Evolutionary conservation across 257 asterid genomes (phyloP).

Genomic region (Euphrasia confusa): DNA sequence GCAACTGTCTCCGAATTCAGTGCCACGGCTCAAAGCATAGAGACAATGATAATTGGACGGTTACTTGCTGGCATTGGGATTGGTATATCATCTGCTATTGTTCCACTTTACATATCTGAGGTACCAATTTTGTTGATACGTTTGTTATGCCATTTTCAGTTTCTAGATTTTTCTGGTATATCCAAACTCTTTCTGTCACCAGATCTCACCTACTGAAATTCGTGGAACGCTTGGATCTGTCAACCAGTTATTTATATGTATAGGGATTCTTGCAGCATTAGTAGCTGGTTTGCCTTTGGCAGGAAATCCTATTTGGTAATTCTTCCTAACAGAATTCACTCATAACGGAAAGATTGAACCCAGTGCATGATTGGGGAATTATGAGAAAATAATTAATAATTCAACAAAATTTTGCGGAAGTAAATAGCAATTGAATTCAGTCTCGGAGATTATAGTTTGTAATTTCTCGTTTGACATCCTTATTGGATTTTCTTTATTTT

Average conservation of each 20-base stretch:
- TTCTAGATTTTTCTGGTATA: slow-evolving; percentile 18
- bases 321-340: slow-evolving; percentile 20
- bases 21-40: slow-evolving; percentile 67
- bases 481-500: not conserved
- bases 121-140: slow-evolving; percentile 31
- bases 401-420: not conserved
- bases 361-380: slow-evolving; percentile 1
- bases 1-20: slow-evolving; percentile 36
- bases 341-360: slow-evolving; percentile 8
- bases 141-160: slow-evolving; percentile 3
- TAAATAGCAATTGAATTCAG: not conserved
- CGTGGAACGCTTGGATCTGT: slow-evolving; percentile 94
- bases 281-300: slow-evolving; percentile 95
- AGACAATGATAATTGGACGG: slow-evolving; percentile 87
- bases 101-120: slow-evolving; percentile 98
- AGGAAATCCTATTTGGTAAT: slow-evolving; percentile 82
- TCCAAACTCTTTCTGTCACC: slow-evolving; percentile 29
- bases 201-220: slow-evolving; percentile 96
- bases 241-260: slow-evolving; percentile 83
- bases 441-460: not conserved
- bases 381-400: slow-evolving; percentile 4
- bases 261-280: slow-evolving; percentile 89
- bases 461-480: not conserved
- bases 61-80: slow-evolving; percentile 86
- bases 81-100: slow-evolving; percentile 92